A percentile compares a stretch with the other conserved stretches of the same genome.
Evolutionary conservation across 768 basidiomycete species (phyloP).

Genomic region (Kwoniella mangroviensis): DNA sequence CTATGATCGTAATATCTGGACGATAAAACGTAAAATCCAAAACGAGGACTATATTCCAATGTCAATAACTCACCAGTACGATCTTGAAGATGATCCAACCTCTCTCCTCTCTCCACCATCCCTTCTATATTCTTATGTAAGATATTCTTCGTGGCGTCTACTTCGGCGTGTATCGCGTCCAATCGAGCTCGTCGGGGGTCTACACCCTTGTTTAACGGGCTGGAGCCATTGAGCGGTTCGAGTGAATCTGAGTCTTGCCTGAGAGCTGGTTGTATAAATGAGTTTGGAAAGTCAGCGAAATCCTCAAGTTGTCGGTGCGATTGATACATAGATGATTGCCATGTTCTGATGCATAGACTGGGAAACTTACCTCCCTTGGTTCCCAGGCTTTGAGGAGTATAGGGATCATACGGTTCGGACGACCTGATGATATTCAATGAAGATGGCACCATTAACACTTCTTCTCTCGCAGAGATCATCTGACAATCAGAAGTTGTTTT

Average conservation of each 20-base stretch:
- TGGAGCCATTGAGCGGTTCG: not conserved
- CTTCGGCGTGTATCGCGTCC: conserved; percentile 14
- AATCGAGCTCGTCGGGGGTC: conserved; percentile 28
- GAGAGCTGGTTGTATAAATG: not conserved
- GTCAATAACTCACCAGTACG: conserved; percentile 26
- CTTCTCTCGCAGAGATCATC: too few species aligned
- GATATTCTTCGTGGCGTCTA: conserved; percentile 21
- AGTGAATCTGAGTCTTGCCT: not conserved
- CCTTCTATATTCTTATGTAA: conserved; percentile 32
- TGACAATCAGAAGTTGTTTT: too few species aligned
- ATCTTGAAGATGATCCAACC: conserved; percentile 33
- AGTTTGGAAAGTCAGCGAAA: too few species aligned
- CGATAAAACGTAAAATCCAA: too few species aligned
- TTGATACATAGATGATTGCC: too few species aligned
- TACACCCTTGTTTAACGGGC: not conserved
- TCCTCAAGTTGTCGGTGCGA: too few species aligned
- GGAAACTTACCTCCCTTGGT: not conserved
- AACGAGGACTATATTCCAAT: too few species aligned
- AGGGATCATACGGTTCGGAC: conserved; percentile 9
- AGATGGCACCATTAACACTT: too few species aligned
- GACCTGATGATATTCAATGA: not conserved
- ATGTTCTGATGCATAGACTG: too few species aligned
- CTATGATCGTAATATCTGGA: too few species aligned
- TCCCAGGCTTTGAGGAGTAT: not conserved
- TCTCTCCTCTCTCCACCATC: conserved; percentile 34